Evolutionary conservation across 2,329 filamentous ascomycete genomes (phyloP).

Genomic region (Talaromyces islandicus): DNA sequence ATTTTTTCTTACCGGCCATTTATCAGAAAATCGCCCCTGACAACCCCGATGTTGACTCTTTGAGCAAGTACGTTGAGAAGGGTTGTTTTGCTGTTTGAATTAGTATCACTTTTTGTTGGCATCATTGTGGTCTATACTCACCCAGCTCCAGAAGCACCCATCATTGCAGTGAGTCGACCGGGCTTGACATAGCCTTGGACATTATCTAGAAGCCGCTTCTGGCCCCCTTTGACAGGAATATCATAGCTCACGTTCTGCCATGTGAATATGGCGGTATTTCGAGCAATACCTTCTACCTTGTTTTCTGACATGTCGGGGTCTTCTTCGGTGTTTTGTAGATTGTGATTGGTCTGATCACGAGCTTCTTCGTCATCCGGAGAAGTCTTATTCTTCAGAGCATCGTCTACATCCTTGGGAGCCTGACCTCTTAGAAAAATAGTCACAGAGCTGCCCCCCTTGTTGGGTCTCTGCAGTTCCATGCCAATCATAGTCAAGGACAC

Average conservation of each 20-base stretch:
- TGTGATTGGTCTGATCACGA: constrained; percentile 21
- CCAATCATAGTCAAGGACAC: constrained; percentile 68
- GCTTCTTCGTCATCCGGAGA: constrained; percentile 48
- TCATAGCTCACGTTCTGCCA: constrained; percentile 80
- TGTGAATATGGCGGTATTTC: constrained; percentile 68
- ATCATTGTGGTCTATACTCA: constrained; percentile 14
- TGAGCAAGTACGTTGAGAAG: constrained; percentile 43
- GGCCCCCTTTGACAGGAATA: constrained; percentile 42
- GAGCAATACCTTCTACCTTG: constrained; percentile 48
- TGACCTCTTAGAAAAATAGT: constrained; percentile 45
- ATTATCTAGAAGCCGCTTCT: constrained; percentile 49
- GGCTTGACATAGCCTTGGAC: constrained; percentile 70
- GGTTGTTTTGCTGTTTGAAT: constrained; percentile 40
- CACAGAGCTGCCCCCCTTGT: constrained; percentile 72
- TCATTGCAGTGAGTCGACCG: constrained; percentile 70
- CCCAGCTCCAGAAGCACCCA: constrained; percentile 65
- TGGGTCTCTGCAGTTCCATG: constrained; percentile 71
- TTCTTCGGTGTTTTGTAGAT: constrained; percentile 15
- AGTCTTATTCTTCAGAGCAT: constrained; percentile 47
- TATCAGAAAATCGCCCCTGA: constrained; percentile 40
- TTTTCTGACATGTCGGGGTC: constrained; percentile 15
- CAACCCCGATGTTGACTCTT: constrained; percentile 38
- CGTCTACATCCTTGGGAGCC: constrained; percentile 53
- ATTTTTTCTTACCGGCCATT: constrained; percentile 34
- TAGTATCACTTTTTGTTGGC: not conserved